Evolutionary conservation across 225 moss, liverwort and hornwort genomes (phyloP).

Genomic region (Rhytidiadelphus loreus): DNA sequence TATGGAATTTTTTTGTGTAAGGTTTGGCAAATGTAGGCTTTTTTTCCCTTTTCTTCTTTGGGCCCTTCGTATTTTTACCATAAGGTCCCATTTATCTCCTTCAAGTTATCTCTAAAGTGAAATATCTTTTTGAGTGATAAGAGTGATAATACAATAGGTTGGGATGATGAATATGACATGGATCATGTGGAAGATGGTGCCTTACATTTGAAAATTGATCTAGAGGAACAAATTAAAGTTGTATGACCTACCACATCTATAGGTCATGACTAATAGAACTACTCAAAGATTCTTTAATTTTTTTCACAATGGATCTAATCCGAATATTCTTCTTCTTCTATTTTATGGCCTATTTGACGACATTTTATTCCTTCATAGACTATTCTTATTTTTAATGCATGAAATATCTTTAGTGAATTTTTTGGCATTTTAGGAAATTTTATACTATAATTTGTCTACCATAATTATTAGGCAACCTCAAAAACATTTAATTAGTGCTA

Average conservation of each 20-base stretch:
- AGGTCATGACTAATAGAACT: background rate
- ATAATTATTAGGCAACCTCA: background rate
- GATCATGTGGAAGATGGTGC: background rate
- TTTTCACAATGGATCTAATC: background rate
- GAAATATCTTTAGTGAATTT: no score
- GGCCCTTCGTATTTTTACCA: rapidly evolving
- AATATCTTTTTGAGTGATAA: background rate
- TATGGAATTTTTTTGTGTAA: background rate
- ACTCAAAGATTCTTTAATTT: background rate
- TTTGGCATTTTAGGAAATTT: background rate
- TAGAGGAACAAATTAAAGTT: background rate
- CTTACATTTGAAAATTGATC: background rate
- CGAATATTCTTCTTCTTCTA: background rate
- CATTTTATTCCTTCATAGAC: background rate
- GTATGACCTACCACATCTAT: background rate
- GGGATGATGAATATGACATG: background rate
- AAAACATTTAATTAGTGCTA: no score
- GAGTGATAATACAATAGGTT: background rate
- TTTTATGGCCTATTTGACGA: background rate
- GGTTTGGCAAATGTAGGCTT: background rate
- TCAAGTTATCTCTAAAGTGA: no score
- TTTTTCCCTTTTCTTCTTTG: rapidly evolving
- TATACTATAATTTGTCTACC: background rate
- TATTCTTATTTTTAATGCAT: background rate
- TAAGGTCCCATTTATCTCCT: background rate